A percentile compares a stretch with the other conserved stretches of the same genome.
These are phyloP conservation scores for Calycina herbarum DNA, from an alignment of 2,329 filamentous ascomycete species.

Conservation along the genomic window DNA sequence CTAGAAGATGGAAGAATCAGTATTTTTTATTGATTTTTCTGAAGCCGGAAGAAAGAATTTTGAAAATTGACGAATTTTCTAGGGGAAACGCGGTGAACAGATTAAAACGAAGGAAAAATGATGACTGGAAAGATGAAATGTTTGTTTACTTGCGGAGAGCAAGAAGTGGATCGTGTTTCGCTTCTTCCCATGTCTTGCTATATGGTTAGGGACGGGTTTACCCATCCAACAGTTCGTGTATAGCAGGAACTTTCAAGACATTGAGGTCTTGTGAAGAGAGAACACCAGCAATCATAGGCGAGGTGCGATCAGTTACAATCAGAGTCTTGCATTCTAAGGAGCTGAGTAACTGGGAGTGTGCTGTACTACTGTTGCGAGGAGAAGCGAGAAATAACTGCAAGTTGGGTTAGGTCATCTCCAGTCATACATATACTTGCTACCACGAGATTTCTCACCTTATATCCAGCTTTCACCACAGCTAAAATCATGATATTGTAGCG, in stretches of 20 bases:
- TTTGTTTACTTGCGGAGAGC: constrained; percentile 36
- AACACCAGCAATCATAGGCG: neutral
- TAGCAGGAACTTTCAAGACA: constrained; percentile 9
- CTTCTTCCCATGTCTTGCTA: constrained; percentile 38
- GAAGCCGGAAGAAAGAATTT: neutral
- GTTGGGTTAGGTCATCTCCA: neutral
- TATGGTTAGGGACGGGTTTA: constrained; percentile 31
- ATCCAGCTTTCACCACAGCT: constrained; percentile 15
- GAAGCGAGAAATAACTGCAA: constrained; percentile 12
- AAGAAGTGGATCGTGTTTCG: constrained; percentile 41
- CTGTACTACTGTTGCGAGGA: constrained; percentile 13
- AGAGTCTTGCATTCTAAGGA: neutral
- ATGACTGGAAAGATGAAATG: neutral
- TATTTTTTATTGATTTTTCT: neutral
- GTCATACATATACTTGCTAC: neutral
- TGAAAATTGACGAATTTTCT: neutral
- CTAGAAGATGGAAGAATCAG: neutral
- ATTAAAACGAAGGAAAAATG: neutral
- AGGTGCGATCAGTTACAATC: neutral
- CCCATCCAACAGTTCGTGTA: constrained; percentile 9
- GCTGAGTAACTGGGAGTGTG: constrained; percentile 9
- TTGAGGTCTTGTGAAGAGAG: neutral
- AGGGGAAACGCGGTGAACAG: neutral
- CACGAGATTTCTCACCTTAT: constrained; percentile 7
- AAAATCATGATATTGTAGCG: constrained; percentile 12